Conservation (phyloP, 2,329 filamentous ascomycete species). For the Botrytis medusae region DNA sequence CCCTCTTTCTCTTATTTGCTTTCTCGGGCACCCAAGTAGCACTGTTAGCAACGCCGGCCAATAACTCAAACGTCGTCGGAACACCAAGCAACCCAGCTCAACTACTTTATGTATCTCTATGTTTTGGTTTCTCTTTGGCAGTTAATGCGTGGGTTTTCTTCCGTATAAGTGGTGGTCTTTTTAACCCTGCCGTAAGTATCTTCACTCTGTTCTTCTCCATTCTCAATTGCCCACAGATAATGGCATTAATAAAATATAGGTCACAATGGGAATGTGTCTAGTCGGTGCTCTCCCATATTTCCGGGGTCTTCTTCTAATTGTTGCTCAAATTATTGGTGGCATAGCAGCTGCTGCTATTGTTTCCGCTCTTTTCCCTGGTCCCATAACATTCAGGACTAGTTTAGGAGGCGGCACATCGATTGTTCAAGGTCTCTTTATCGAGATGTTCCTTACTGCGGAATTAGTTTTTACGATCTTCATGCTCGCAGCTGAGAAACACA, state of each 20-base stretch:
- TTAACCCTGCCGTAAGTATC: constrained; percentile 47
- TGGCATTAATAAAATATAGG: constrained; percentile 31
- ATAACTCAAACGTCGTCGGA: constrained; percentile 42
- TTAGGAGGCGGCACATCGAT: constrained; percentile 44
- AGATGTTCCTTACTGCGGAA: constrained; percentile 49
- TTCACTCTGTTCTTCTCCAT: not conserved
- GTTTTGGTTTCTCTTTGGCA: constrained; percentile 42
- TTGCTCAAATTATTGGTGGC: constrained; percentile 41
- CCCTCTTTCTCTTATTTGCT: constrained; percentile 36
- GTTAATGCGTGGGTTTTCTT: constrained; percentile 58
- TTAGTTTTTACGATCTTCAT: constrained; percentile 53
- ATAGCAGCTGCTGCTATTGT: constrained; percentile 44
- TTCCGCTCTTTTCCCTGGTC: constrained; percentile 39
- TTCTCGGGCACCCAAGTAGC: constrained; percentile 34
- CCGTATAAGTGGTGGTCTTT: constrained; percentile 51
- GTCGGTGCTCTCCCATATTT: constrained; percentile 40
- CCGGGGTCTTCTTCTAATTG: constrained; percentile 38
- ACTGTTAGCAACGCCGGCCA: constrained; percentile 33
- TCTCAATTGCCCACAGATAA: constrained; percentile 42
- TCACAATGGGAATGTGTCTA: constrained; percentile 43
- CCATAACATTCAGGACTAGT: constrained; percentile 47
- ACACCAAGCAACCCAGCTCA: constrained; percentile 44
- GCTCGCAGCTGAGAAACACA: constrained; percentile 51
- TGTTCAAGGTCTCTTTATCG: constrained; percentile 49
- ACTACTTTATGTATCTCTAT: constrained; percentile 38